phyloP scores from a whole-genome alignment of 2,329 filamentous ascomycete genomes.

The Apiospora koreana region DNA sequence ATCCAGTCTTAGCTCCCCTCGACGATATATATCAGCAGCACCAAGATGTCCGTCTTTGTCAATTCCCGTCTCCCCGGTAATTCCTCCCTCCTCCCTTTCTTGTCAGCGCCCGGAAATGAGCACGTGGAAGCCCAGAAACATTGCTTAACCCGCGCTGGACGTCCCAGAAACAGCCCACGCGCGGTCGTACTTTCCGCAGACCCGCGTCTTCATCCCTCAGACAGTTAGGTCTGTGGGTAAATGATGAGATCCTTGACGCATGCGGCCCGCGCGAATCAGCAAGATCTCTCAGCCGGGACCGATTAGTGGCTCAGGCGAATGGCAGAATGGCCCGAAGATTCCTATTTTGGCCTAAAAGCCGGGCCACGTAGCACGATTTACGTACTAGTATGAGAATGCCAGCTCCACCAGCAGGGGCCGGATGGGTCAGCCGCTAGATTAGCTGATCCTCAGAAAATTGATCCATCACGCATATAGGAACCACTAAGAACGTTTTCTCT shows the following conservation, averaged over 20 bases:
- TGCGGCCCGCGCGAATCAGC: not conserved
- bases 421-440: not conserved
- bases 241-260: not conserved
- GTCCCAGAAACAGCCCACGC: not conserved
- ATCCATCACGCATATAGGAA: not conserved
- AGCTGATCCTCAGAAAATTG: not conserved
- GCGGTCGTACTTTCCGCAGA: not conserved
- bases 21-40: not conserved
- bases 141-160: not conserved
- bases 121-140: not conserved
- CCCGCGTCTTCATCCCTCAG: not conserved
- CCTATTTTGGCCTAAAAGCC: not conserved
- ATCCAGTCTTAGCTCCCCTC: not conserved
- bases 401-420: not conserved
- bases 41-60: not conserved
- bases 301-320: not conserved
- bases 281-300: not conserved
- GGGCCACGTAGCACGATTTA: not conserved
- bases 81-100: not conserved
- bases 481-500: not conserved
- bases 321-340: not conserved
- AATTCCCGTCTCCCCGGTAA: not conserved
- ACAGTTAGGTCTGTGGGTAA: not conserved
- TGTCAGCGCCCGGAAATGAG: not conserved
- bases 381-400: not conserved